Base-by-base conservation (phyloP, 768 basidiomycete species). In the Mycena leptocephala region DNA sequence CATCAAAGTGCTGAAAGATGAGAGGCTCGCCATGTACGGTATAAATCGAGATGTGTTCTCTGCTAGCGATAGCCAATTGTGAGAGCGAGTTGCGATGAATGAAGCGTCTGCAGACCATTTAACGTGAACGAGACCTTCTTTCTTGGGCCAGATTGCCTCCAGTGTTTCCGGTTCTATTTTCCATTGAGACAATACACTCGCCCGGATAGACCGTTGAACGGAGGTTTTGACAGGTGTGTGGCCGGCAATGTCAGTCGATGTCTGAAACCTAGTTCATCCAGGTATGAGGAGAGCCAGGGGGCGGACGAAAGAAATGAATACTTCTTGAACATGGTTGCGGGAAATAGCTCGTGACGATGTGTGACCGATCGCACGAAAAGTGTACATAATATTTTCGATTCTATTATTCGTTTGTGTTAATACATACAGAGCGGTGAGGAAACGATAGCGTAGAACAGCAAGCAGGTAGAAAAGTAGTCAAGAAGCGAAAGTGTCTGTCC, bases 61-160 rank as follows among this genome's bases (percentile, higher is more conserved):
- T 95, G 87, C 98, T 99, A 84, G 85, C 80, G 82, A 75, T 81
- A 74, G 79, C 78, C 74, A 69, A 68, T 77, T 75, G 81, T 78
- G 33, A 78, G 80, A 66, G 72, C 70, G 79, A 78, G 66, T 59
- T 70, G 53, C 56, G 64, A 33, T 39, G 39, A 48, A 55, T 56
- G 24, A 14, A 30, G 35, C 3, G 39, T 18, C 9, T 33, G 89
- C 91, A 78, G 84, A 97, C 98, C 98, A 99, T 89, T 99, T 99
- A 75, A 97, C 96, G 80, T 95, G 94, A 6, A 95, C 93, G 59
- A 99, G 88, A 3, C 94, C 90, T 88, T 99, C 98, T 89, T 99
- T 99, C 95, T 99, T 99, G 3, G 97, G 96, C 98, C 98, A 99
- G 65, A 99, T 91, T 80, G 91, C 91, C 82, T 99, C 98, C 35